Evolutionary conservation across 768 basidiomycete genomes (phyloP).

Genomic region (Cystofilobasidium ferigula): DNA sequence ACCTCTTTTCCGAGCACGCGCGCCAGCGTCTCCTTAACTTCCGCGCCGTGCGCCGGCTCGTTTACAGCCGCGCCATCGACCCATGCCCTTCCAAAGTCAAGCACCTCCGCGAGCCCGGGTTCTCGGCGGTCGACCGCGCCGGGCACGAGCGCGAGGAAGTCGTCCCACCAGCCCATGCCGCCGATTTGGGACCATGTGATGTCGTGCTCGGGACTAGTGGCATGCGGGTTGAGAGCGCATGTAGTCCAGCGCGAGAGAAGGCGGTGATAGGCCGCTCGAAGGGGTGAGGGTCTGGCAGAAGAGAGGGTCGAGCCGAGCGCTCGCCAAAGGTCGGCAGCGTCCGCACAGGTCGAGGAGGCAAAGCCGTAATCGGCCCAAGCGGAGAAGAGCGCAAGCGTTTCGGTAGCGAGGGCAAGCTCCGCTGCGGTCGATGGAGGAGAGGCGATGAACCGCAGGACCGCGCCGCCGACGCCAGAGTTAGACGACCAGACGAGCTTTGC

Average conservation of each 20-base stretch:
- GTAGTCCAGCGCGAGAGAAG: constrained; percentile 62
- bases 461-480: constrained; percentile 12
- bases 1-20: not conserved
- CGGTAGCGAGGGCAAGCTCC: constrained; percentile 44
- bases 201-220: constrained; percentile 72
- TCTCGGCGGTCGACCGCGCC: not conserved
- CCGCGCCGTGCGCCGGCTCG: constrained; percentile 41
- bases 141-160: constrained; percentile 31
- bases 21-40: not conserved
- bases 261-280: constrained; percentile 48
- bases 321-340: constrained; percentile 50
- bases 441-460: constrained; percentile 16
- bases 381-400: constrained; percentile 50
- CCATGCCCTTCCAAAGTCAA: constrained; percentile 45
- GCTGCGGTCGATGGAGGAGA: constrained; percentile 52
- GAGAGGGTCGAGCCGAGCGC: constrained; percentile 40
- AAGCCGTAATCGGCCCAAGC: constrained; percentile 67
- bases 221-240: constrained; percentile 83
- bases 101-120: not conserved
- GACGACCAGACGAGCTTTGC: constrained; percentile 49
- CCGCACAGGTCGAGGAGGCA: constrained; percentile 56
- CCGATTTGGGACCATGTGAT: constrained; percentile 77
- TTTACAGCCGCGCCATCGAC: constrained; percentile 68
- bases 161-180: constrained; percentile 64
- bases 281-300: constrained; percentile 14